Evolutionary conservation across 2,329 filamentous ascomycete genomes (phyloP).

Genomic region (Ophiocordyceps australis): DNA sequence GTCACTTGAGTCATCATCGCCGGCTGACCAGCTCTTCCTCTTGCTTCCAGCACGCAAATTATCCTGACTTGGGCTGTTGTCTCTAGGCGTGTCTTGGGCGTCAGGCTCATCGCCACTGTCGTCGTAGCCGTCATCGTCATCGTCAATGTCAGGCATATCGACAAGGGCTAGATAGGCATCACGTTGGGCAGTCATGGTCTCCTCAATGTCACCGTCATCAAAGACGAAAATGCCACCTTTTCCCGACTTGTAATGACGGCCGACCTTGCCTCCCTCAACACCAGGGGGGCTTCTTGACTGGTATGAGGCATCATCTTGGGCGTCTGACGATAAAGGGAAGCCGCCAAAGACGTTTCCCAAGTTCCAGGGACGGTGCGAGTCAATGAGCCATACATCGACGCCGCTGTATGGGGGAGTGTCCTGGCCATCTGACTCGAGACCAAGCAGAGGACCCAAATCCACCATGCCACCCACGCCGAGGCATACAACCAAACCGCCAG

Average conservation of each 20-base stretch:
- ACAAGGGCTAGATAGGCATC: conserved; percentile 73
- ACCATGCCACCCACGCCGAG: conserved; percentile 85
- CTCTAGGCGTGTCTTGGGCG: too few species aligned
- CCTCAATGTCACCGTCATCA: conserved; percentile 89
- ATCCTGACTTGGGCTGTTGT: too few species aligned
- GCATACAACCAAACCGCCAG: conserved; percentile 78
- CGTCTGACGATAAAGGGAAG: conserved; percentile 33
- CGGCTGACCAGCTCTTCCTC: conserved; percentile 62
- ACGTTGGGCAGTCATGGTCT: conserved; percentile 55
- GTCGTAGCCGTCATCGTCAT: conserved; percentile 60
- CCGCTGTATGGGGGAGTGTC: conserved; percentile 54
- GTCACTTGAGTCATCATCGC: conserved; percentile 51
- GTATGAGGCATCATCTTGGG: conserved; percentile 25
- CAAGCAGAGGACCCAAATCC: conserved; percentile 65
- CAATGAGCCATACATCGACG: conserved; percentile 91
- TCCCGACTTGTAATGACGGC: conserved; percentile 54
- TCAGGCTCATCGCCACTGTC: conserved; percentile 44
- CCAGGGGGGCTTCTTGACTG: conserved; percentile 40
- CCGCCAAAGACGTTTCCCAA: conserved; percentile 83
- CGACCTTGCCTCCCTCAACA: conserved; percentile 55
- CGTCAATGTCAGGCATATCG: conserved; percentile 80
- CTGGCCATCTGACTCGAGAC: conserved; percentile 45
- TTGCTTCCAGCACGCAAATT: conserved; percentile 48
- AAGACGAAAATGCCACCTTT: conserved; percentile 84
- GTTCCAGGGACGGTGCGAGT: conserved; percentile 88